Evolutionary conservation across 2,329 filamentous ascomycete genomes (phyloP), one percentile per base, ranked within the genome.

Genomic region (Apiospora rasikravindrae): DNA sequence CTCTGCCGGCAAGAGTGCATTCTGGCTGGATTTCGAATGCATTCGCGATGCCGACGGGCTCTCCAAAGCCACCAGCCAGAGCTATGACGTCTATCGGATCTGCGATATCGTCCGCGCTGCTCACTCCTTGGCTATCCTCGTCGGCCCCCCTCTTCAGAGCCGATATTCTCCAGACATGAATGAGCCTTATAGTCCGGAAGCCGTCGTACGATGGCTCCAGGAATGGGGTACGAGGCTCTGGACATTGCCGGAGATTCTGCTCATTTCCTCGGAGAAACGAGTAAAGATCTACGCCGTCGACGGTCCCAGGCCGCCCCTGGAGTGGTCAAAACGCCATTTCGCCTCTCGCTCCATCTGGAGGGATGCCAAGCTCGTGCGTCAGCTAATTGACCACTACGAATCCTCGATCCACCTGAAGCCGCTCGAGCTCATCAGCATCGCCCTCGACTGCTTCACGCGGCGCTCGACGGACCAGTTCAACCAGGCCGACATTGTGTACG

Each of bases 341-440:
- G 79, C 84, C 2, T 78, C 78, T 22, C 75, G 78, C 19, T 80
- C 83, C 0, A 64, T 74, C 14, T 86, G 83, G 83, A 76, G 76
- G 2, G 84, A 87, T 72, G 80, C 80, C 0, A 77, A 78, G 11
- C 72, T 79, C 0, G 80, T 83, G 16, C 78, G 81, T 7, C 78
- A 86, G 76, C 79, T 87, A 6, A 79, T 86, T 26, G 83, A 87
- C 68, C 84, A 87, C 73, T 86, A 83, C 73, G 83, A 86, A 70
- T 81, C 81, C 0, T 82, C 79, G 2, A 76, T 85, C 24, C 80
- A 81, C 1, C 77, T 87, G 0, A 82, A 77, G 44, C 81, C 79
- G 11, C 76, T 85, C 1, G 83, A 86, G 73, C 81, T 87, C 1
- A 78, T 85, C n/a, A 75, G 72, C 33, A 72, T 73, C 44, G 74